Base-by-base conservation (phyloP, 2,329 filamentous ascomycete species). In the Exserohilum turcica region DNA sequence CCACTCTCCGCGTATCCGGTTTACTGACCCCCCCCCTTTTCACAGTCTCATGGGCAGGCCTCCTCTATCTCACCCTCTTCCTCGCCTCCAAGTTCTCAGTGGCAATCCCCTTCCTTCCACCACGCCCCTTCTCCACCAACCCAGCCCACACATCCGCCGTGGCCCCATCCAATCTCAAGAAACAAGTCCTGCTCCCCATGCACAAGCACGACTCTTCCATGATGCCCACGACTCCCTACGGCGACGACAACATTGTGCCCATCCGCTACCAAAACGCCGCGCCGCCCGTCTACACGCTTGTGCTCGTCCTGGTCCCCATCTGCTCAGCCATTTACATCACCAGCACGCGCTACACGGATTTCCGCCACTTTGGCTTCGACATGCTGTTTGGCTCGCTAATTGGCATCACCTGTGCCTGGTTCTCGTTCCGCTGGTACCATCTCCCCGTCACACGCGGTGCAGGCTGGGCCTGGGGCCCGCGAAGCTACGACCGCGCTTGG, bases 331-430 rank as follows among this genome's bases (percentile, higher is more conserved):
- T 92, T 58, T 96, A 92, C 77, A 89, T 97, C 57, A 82, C 88
- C n/a, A 85, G 87, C 24, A 93, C 91, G 1, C 88, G 93, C 9
- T 97, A 88, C 83, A 92, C 88, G 54, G 88, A 97, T 73, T 95
- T 88, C 77, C 86, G 90, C 33, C 93, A 97, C 74, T 90, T 93
- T 71, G 92, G 88, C n/a, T 93, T 96, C 71, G 93, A 97, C 61
- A 90, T 97, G 60, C 76, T 97, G 2, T 91, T 89, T 58, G 93
- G 93, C n/a, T 89, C 87, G 49, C 61, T 89, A 10, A 88, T 97
- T 57, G 93, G 93, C 7, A 82, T 87, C 12, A 75, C 86, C 38
- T 84, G 84, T 32, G 84, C 90, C 16, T 86, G 87, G 71, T 86
- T 93, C 63, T 84, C 87, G 3, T 96, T 96, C 78, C 82, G 89